Evolutionary conservation across 2,329 filamentous ascomycete genomes (phyloP), one percentile per base, ranked within the genome.

Genomic region (Trichoderma pleuroti): DNA sequence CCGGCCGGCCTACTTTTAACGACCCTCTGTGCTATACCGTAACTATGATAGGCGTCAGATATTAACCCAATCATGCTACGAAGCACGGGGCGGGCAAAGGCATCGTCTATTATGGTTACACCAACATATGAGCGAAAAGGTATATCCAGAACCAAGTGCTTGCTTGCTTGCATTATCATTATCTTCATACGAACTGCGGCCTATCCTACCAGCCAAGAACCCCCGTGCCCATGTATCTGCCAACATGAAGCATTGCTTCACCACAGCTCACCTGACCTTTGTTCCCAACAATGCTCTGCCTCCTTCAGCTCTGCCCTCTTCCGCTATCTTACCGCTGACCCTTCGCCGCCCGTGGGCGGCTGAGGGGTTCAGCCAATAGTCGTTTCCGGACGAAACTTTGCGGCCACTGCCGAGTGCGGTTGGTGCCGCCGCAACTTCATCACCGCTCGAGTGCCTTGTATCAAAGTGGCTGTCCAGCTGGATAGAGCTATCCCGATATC

Each of bases 251-350:
- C 54, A 28, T 30, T 57, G 16, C 26, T 30, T 18, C 9, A n/a
- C 24, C 26, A 26, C 10, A 49, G 18, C 32, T 18, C 56, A 42
- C n/a, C 52, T 56, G n/a, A 30, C 26, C 24, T 36, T 56, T 6
- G 34, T 28, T 24, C 34, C 54, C 16, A 59, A n/a, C 52, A 68
- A 30, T 11, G 54, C 24, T 30, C 36, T 24, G n/a, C 26, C 54
- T 67, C 63, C 24, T 34, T 61, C 81, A 21, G 34, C 88, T 60
- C 86, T 82, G 2, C 92, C 92, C 77, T 94, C 92, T 78, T 94
- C 92, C 0, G 86, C 91, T 69, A 90, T 80, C 82, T 92, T 93
- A 1, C 92, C 92, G 77, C 91, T 93, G 3, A 93, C 91, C 72
- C 91, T 89, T 59, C 91, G 82, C 60, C 86, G 82, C 21, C 80